Evolutionary conservation across 805 yeast species (phyloP), one percentile per base, ranked within the genome.

Genomic region (Metschnikowia continentalis): DNA sequence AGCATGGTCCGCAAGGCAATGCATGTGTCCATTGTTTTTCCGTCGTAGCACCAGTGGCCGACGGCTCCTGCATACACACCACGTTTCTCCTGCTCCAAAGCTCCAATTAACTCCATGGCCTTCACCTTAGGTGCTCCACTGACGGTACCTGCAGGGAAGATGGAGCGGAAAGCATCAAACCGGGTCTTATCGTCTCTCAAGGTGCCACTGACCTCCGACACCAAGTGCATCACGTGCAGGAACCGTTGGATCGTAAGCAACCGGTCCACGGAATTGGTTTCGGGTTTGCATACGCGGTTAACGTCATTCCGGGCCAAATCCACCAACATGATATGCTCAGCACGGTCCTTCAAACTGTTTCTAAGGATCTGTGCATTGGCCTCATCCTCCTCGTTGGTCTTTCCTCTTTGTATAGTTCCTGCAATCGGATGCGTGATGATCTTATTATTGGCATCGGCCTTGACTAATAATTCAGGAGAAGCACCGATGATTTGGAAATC

Each of bases 41-140:
- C 90, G 62, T 90, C 96, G 66, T 91, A 94, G 0, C 96, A 90
- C 97, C 97, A 94, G 66, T 88, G 87, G 6, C 99, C 99, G 17
- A 94, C 98, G 2, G 99, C 99, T 54, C 99, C 99, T 0, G 99
- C 99, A 65, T 94, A 94, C 7, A 92, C 91, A 42, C 98, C 99
- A 64, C 99, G 79, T 63, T 90, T 89, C 65, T 92, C 98, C 54
- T 81, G 79, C 66, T 94, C 99, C 44, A 92, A 72, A 66, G 89
- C 96, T 17, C 88, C 86, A 60, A 94, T 90, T 41, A 94, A 75
- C 69, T 91, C 95, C 98, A 94, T 94, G 8, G 99, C 99, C 61
- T 81, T 83, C 39, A 94, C 96, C 70, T 94, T 94, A 50, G 99
- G 99, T 2, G 99, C 98, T 37, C 99, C 99, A 50, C 95, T 85